Evolutionary conservation across 169 alveolate species (phyloP).

Genomic region (Perkinsus olseni): DNA sequence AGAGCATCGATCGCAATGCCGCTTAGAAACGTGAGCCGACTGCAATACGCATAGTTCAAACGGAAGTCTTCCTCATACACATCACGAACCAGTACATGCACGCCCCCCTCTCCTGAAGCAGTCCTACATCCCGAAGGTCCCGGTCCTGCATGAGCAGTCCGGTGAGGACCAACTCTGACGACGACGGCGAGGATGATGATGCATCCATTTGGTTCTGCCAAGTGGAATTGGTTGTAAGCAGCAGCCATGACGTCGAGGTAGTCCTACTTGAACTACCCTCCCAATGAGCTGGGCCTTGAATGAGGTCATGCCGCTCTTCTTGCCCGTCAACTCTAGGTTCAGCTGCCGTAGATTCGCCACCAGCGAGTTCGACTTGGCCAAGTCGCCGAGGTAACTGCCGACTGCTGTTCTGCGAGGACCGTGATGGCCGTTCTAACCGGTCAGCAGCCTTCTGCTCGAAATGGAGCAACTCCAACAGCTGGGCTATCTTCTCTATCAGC

Average conservation of each 20-base stretch:
- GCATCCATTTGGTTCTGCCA: neutral
- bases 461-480: conserved; percentile 2
- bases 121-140: no score
- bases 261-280: neutral
- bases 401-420: neutral
- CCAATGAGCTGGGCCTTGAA: neutral
- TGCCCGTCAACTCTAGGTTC: neutral
- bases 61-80: no score
- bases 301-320: neutral
- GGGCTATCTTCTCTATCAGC: neutral
- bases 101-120: no score
- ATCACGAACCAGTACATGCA: no score
- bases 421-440: neutral
- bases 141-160: neutral
- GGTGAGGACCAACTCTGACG: neutral
- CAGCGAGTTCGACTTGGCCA: neutral
- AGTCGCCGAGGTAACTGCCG: conserved; percentile 2
- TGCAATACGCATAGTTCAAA: no score
- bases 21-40: no score
- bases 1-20: no score
- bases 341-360: neutral
- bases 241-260: no score
- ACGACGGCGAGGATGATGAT: neutral
- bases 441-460: neutral
- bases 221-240: no score